phyloP scores from a whole-genome alignment of 2,329 filamentous ascomycete genomes.

The Hysterium pulicare region DNA sequence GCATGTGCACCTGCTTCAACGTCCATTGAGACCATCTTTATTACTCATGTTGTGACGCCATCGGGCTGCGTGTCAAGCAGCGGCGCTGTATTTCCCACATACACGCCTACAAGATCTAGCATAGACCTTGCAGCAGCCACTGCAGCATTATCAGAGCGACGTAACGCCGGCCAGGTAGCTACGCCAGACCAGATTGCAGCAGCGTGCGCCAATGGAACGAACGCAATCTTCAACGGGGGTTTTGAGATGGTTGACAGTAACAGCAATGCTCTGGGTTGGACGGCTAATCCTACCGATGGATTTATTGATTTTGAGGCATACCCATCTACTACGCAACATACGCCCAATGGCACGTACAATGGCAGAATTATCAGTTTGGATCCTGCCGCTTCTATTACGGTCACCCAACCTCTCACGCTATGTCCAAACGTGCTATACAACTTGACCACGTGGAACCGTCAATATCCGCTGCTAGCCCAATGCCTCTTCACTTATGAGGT shows the following conservation, averaged over 20 bases:
- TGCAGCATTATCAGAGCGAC: background rate
- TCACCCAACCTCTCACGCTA: conserved; percentile 25
- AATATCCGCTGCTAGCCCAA: conserved; percentile 14
- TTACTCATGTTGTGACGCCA: background rate
- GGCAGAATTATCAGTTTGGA: conserved; percentile 22
- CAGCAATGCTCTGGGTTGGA: conserved; percentile 20
- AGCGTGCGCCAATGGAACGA: conserved; percentile 20
- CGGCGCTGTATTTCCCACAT: background rate
- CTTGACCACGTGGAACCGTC: conserved; percentile 12
- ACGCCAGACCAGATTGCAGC: conserved; percentile 22
- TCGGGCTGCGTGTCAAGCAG: background rate
- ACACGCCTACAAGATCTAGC: background rate
- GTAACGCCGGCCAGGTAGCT: conserved; percentile 14
- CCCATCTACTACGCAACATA: conserved; percentile 8
- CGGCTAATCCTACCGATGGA: conserved; percentile 12
- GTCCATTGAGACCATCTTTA: background rate
- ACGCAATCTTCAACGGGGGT: conserved; percentile 25
- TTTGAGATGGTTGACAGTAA: conserved; percentile 15
- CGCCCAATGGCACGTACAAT: conserved; percentile 3
- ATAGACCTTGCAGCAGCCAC: background rate
- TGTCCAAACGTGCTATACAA: conserved; percentile 23
- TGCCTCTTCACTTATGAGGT: conserved; percentile 11
- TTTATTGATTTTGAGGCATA: conserved; percentile 17
- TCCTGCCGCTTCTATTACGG: conserved; percentile 14
- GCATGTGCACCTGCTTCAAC: background rate